These are phyloP conservation scores for Porcisia hertigi DNA, from an alignment of 208 protist genomes.

Conservation along the genomic window DNA sequence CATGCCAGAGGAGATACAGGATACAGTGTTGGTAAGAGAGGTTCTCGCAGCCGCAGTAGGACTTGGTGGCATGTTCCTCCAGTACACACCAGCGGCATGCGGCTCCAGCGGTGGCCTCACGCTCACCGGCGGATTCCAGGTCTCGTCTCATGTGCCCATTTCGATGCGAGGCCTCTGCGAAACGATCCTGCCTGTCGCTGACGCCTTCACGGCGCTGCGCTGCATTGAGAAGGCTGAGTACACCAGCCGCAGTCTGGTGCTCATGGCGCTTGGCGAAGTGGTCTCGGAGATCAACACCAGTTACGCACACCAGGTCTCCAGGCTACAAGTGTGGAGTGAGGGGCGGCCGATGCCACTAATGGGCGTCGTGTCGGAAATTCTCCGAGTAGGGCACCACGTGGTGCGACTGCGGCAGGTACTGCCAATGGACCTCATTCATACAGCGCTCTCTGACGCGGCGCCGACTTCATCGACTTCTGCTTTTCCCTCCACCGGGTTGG, in stretches of 20 bases:
- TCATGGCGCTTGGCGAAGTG: conserved; percentile 84
- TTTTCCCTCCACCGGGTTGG: conserved; percentile 31
- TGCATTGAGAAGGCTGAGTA: conserved; percentile 74
- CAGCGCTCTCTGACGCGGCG: conserved; percentile 27
- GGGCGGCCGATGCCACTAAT: conserved; percentile 75
- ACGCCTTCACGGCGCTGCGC: conserved; percentile 73
- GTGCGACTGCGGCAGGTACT: conserved; percentile 80
- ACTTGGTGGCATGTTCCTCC: conserved; percentile 53
- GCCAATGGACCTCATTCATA: conserved; percentile 68
- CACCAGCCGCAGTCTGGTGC: conserved; percentile 67
- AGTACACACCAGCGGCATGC: conserved; percentile 5
- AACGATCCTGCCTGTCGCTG: conserved; percentile 74
- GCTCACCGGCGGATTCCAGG: conserved; percentile 43
- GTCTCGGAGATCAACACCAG: conserved; percentile 83
- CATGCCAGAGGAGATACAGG: conserved; percentile 84
- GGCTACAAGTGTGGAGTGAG: conserved; percentile 65
- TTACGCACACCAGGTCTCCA: conserved; percentile 77
- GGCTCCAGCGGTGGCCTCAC: neutral
- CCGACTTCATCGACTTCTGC: neutral
- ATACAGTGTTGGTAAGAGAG: conserved; percentile 62
- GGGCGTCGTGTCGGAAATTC: conserved; percentile 81
- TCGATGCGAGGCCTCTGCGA: conserved; percentile 75
- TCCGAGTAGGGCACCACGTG: conserved; percentile 81
- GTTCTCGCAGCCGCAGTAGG: conserved; percentile 72
- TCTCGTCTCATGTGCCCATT: conserved; percentile 54